Evolutionary conservation across 441 rosid genomes (phyloP).

Genomic region (Brassica balearica): DNA sequence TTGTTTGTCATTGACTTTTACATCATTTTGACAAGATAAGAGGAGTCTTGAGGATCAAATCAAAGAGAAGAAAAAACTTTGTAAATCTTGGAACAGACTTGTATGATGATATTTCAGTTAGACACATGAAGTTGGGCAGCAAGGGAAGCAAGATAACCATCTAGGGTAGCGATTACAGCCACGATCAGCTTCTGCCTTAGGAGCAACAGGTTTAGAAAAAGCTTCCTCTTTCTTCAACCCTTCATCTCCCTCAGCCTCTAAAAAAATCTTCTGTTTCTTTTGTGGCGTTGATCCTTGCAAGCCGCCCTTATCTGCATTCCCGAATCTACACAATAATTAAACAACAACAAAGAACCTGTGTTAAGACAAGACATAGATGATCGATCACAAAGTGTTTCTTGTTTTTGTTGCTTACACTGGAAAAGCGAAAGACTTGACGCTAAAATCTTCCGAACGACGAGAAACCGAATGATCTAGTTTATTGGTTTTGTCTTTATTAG

Average conservation of each 20-base stretch:
- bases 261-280: slow-evolving; percentile 38
- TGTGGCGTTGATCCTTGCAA: slow-evolving; percentile 23
- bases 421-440: slow-evolving; percentile 75
- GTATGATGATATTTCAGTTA: slow-evolving; percentile 13
- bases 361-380: background rate
- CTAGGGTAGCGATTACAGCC: slow-evolving; percentile 26
- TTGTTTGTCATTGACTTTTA: background rate
- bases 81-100: slow-evolving; percentile 40
- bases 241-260: slow-evolving; percentile 17
- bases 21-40: too few relatives aligned
- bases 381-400: background rate
- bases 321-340: slow-evolving; percentile 49
- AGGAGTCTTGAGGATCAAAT: slow-evolving; percentile 19
- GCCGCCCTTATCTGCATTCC: slow-evolving; percentile 47
- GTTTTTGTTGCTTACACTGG: slow-evolving; percentile 57
- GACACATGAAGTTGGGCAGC: slow-evolving; percentile 49
- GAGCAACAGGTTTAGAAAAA: background rate
- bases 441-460: slow-evolving; percentile 53
- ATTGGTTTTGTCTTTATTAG: slow-evolving; percentile 46
- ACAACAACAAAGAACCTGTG: background rate
- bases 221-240: slow-evolving; percentile 38
- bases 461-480: slow-evolving; percentile 38
- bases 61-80: background rate
- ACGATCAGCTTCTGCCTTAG: slow-evolving; percentile 42
- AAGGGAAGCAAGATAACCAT: slow-evolving; percentile 70